Evolutionary conservation across 257 asterid species (phyloP).

Genomic region (Gentiana macrophylla): DNA sequence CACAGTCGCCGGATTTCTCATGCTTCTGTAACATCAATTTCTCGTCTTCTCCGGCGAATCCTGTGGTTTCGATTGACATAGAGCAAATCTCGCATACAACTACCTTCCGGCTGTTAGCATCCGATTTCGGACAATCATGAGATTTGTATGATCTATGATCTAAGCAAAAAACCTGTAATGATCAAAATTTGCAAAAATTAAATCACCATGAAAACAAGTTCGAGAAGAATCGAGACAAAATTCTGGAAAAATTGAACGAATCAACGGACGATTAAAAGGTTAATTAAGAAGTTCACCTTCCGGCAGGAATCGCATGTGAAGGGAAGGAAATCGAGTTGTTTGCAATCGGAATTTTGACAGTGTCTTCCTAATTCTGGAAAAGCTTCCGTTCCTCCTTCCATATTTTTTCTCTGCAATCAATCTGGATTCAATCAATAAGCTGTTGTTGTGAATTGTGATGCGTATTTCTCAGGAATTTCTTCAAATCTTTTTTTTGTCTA

Average conservation of each 20-base stretch:
- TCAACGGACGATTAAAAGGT: neutral
- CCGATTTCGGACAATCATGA: slow-evolving; percentile 64
- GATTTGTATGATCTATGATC: slow-evolving; percentile 74
- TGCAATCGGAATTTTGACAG: slow-evolving; percentile 63
- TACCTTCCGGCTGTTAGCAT: slow-evolving; percentile 54
- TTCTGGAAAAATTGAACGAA: too few species aligned
- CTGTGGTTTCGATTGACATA: slow-evolving; percentile 61
- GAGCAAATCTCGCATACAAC: slow-evolving; percentile 68
- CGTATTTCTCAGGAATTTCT: too few species aligned
- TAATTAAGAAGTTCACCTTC: slow-evolving; percentile 17
- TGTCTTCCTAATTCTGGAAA: slow-evolving; percentile 87
- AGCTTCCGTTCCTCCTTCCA: slow-evolving; percentile 81
- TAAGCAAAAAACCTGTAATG: slow-evolving; percentile 45
- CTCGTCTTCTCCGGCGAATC: slow-evolving; percentile 38
- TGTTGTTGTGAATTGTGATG: too few species aligned
- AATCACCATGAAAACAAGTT: too few species aligned
- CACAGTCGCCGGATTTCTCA: slow-evolving; percentile 59
- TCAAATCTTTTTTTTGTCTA: too few species aligned
- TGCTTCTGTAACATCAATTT: slow-evolving; percentile 45
- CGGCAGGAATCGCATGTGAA: slow-evolving; percentile 63
- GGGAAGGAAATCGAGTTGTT: slow-evolving; percentile 86
- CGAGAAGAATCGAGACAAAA: too few species aligned
- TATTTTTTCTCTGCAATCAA: neutral
- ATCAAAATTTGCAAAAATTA: neutral
- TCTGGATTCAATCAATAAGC: too few species aligned